phyloP scores from a whole-genome alignment of 129 eudicot genomes.

The Pittosporum tobira region DNA sequence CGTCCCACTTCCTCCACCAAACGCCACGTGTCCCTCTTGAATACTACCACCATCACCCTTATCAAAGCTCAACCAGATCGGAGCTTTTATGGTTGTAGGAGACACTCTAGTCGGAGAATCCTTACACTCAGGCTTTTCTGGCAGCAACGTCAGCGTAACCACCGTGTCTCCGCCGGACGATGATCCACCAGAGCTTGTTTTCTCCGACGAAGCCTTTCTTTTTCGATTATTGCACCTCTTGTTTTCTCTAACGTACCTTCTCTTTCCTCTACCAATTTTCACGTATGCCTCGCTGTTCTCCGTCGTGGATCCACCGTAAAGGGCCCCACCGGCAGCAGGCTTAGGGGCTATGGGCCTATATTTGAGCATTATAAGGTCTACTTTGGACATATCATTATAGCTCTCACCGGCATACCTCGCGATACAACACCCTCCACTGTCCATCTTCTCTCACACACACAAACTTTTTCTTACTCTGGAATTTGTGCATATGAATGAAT shows the following conservation, averaged over 20 bases:
- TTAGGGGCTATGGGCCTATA: slow-evolving; percentile 89
- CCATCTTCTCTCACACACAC: slow-evolving; percentile 24
- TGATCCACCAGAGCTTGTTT: slow-evolving; percentile 10
- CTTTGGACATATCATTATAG: slow-evolving; percentile 33
- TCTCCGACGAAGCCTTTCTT: slow-evolving; percentile 22
- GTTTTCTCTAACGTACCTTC: slow-evolving; percentile 32
- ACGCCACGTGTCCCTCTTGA: slow-evolving; percentile 7
- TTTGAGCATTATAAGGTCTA: slow-evolving; percentile 63
- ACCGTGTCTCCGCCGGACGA: slow-evolving; percentile 21
- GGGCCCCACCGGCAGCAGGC: slow-evolving; percentile 37
- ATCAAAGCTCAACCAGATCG: slow-evolving; percentile 45
- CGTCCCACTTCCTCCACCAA: background rate
- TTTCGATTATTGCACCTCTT: slow-evolving; percentile 18
- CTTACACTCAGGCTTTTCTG: slow-evolving; percentile 69
- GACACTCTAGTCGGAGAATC: slow-evolving; percentile 16
- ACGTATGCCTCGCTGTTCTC: slow-evolving; percentile 14
- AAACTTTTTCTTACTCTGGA: background rate
- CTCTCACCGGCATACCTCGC: slow-evolving; percentile 41
- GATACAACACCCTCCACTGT: slow-evolving; percentile 61
- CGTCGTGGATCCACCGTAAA: slow-evolving; percentile 32
- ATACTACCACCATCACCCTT: slow-evolving; percentile 4
- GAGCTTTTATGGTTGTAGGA: slow-evolving; percentile 13
- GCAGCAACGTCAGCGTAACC: slow-evolving; percentile 57
- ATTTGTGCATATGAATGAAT: background rate
- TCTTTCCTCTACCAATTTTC: slow-evolving; percentile 27